Percentiles rank a stretch among this genome's conserved stretches.
phyloP scores from a whole-genome alignment of 73 alveolate species.

The Paraurostyla sp. region DNA sequence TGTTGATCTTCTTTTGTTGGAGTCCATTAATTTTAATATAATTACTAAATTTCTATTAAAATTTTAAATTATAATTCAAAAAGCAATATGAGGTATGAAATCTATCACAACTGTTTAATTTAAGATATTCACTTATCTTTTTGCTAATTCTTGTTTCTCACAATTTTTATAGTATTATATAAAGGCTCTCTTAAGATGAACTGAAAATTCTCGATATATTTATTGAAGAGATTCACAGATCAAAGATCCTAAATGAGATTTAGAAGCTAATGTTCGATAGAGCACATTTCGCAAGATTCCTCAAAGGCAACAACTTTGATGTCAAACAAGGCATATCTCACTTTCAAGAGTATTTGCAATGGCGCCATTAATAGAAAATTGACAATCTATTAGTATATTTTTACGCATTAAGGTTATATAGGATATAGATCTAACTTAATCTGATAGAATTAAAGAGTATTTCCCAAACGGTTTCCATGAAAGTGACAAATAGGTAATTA shows the following conservation, averaged over 20 bases:
- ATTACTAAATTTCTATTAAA: no score
- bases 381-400: conserved; percentile 55
- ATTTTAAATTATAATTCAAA: background rate
- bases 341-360: conserved; percentile 27
- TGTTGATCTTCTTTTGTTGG: no score
- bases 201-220: background rate
- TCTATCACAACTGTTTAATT: background rate
- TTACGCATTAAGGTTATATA: background rate
- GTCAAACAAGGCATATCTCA: conserved; percentile 1
- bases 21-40: background rate
- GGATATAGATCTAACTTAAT: conserved; percentile 52
- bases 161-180: background rate
- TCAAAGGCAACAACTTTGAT: conserved; percentile 50
- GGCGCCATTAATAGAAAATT: conserved; percentile 37
- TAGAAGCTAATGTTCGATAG: conserved; percentile 48
- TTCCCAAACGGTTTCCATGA: conserved; percentile 74
- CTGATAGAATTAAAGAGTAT: conserved; percentile 46
- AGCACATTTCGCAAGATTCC: conserved; percentile 36
- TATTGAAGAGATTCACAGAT: conserved; percentile 7
- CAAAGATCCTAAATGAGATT: conserved; percentile 14
- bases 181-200: background rate
- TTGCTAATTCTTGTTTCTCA: background rate
- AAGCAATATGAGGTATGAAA: conserved; percentile 41
- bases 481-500: conserved; percentile 46
- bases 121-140: background rate